Percentiles rank a stretch among this genome's conserved stretches.
Evolutionary conservation across 2,329 filamentous ascomycete species (phyloP).

Genomic region (Paraconiothyrium sp.): DNA sequence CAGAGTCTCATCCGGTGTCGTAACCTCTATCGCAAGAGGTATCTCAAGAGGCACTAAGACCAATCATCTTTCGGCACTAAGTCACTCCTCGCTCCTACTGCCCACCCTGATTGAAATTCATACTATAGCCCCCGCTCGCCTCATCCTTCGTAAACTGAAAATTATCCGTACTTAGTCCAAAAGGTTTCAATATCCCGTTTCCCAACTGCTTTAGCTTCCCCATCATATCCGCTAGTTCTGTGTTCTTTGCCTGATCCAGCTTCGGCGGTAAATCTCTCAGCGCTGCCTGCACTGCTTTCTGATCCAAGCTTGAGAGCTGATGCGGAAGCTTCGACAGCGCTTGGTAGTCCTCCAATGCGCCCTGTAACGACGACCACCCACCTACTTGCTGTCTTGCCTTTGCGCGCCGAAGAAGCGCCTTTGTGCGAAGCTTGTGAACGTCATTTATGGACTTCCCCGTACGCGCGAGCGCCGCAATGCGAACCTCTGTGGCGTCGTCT

Average conservation of each 20-base stretch:
- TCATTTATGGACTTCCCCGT: constrained; percentile 60
- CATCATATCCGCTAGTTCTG: constrained; percentile 97
- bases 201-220: constrained; percentile 92
- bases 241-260: constrained; percentile 81
- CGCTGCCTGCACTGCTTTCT: constrained; percentile 72
- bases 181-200: constrained; percentile 90
- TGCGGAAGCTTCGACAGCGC: constrained; percentile 67
- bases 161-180: constrained; percentile 92
- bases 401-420: constrained; percentile 82
- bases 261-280: constrained; percentile 71
- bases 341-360: constrained; percentile 83
- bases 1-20: background rate
- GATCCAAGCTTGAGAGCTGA: constrained; percentile 70
- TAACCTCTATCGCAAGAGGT: background rate
- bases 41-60: background rate
- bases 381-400: constrained; percentile 75
- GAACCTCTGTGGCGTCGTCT: constrained; percentile 57
- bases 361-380: constrained; percentile 82
- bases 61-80: background rate
- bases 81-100: constrained; percentile 8
- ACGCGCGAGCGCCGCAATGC: constrained; percentile 43
- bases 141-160: constrained; percentile 95
- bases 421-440: constrained; percentile 79
- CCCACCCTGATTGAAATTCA: constrained; percentile 75
- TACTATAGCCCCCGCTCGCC: constrained; percentile 88